Conservation (phyloP, 1,139 yeast genomes). For the Pichia sp. region DNA sequence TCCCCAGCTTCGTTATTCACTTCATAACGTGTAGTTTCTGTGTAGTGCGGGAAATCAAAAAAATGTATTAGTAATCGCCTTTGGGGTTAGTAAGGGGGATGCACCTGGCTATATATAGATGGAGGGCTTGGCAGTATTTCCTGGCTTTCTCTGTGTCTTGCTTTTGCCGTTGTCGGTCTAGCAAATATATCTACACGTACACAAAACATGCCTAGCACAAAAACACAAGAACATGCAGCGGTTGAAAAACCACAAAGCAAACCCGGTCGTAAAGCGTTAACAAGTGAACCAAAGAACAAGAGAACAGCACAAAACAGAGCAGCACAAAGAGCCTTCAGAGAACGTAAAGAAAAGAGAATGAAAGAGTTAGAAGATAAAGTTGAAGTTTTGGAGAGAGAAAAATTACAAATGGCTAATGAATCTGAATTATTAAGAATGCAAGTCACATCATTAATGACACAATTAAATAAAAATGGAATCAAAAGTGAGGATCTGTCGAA, state of each 20-base stretch:
- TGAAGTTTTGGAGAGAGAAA: constrained; percentile 60
- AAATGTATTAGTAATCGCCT: background rate
- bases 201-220: constrained; percentile 8
- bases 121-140: background rate
- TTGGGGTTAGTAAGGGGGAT: background rate
- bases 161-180: too few species aligned
- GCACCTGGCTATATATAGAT: background rate
- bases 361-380: constrained; percentile 82
- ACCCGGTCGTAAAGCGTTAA: constrained; percentile 71
- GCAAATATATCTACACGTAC: too few species aligned
- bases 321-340: constrained; percentile 95
- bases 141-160: background rate
- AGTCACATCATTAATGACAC: constrained; percentile 66
- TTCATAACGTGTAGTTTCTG: too few species aligned
- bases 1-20: too few species aligned
- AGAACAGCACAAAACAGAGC: constrained; percentile 96
- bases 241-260: constrained; percentile 25
- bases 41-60: background rate
- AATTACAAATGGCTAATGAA: constrained; percentile 54
- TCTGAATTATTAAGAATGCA: constrained; percentile 70
- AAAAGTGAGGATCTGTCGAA: background rate
- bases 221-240: constrained; percentile 14
- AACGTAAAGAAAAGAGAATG: constrained; percentile 84
- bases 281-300: constrained; percentile 75
- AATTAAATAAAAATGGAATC: constrained; percentile 35